phyloP scores from a whole-genome alignment of 2,329 filamentous ascomycete genomes.

The Arthrobotrys conoides region DNA sequence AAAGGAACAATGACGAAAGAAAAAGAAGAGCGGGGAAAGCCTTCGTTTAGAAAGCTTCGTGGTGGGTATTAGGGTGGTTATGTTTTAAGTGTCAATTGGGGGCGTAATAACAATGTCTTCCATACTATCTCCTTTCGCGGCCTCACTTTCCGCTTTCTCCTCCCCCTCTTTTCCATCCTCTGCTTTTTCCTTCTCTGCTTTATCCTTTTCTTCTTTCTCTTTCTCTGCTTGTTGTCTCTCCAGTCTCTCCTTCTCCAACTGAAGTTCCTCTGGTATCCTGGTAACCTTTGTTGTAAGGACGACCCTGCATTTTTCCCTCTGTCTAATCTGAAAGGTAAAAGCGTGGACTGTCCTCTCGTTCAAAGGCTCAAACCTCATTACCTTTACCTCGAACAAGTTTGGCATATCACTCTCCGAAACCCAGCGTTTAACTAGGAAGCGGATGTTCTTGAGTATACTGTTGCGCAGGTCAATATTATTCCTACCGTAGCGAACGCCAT shows the following conservation, averaged over 20 bases:
- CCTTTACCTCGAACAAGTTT: conserved; percentile 21
- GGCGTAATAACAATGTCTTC: no score
- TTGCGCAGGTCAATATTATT: neutral
- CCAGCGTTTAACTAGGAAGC: conserved; percentile 21
- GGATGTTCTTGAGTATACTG: neutral
- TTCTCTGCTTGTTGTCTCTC: neutral
- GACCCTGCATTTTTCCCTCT: neutral
- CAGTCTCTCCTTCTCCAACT: neutral
- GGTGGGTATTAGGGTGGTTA: no score
- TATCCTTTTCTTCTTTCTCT: neutral
- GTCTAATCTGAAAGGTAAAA: conserved; percentile 5
- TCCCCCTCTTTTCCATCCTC: no score
- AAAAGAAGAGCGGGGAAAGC: no score
- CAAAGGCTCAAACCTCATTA: neutral
- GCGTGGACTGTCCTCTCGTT: neutral
- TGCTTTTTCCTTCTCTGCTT: neutral
- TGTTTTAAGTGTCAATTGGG: no score
- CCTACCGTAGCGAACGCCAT: neutral
- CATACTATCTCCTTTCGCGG: no score
- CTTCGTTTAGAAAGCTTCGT: no score
- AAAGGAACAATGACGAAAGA: no score
- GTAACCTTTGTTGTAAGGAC: neutral
- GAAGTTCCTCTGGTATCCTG: neutral
- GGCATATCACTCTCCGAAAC: conserved; percentile 8
- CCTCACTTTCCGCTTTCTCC: no score